Evolutionary conservation across 106 monocot species (phyloP), one percentile per base, ranked within the genome.

Genomic region (Dioscorea dumetorum): DNA sequence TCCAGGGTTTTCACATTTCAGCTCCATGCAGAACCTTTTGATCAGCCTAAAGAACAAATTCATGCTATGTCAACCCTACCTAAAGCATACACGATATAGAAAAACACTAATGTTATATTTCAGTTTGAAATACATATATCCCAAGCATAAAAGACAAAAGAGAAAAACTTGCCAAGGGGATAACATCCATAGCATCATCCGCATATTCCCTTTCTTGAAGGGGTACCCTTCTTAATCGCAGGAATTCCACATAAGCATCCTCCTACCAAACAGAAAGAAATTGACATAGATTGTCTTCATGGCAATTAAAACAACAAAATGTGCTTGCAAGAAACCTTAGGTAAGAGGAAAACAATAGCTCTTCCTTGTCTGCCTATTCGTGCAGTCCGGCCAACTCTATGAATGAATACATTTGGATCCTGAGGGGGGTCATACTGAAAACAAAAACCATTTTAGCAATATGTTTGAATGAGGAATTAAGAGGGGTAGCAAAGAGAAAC

Each of bases 311-410:
- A 12, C 8, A 62, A 15, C 2, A 17, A 60, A 76, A 62, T 3
- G 32, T 19, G 53, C 31, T 18, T 23, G 18, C 32, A 48, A 70
- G 34, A 67, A 75, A 97, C 97, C 97, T 97, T 97, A 24, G 92
- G 97, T 56, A 83, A 70, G 51, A 97, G 92, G 84, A 90, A 97
- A 23, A 92, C 78, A 63, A 97, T 57, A 57, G 97, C 97, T 70
- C 76, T 89, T 67, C 97, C 97, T 77, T 79, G 82, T 52, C 81
- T 84, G 59, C 92, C 97, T 60, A 92, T 78, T 22, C 97, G 76
- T 58, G 97, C 97, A 62, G 97, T 97, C 28, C 97, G 84, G 51
- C 97, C 97, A 68, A 84, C 97, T 87, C 97, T 84, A 72, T 97
- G 97, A 70, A 97, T 67, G 51, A 97, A 97, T 16, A 91, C 89